Evolutionary conservation across 2,329 filamentous ascomycete species (phyloP).

Genomic region (Fusarium palustre): DNA sequence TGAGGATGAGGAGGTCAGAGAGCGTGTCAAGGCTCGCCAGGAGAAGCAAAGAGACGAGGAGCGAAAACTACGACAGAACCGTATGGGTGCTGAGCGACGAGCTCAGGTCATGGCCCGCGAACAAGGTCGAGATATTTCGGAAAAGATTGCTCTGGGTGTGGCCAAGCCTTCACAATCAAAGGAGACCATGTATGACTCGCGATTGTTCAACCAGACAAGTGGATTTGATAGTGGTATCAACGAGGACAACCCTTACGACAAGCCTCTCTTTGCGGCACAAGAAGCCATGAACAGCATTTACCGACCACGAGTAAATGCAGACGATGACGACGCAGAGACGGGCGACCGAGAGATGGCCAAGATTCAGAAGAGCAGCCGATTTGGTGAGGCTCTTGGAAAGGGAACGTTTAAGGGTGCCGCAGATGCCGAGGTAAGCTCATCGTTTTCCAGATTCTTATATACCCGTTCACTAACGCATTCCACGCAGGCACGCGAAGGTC

Average conservation of each 20-base stretch:
- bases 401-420: conserved; percentile 91
- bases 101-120: conserved; percentile 94
- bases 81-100: conserved; percentile 93
- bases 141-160: conserved; percentile 93
- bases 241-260: conserved; percentile 97
- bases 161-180: conserved; percentile 93
- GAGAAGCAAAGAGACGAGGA: conserved; percentile 87
- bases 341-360: conserved; percentile 87
- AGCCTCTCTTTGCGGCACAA: conserved; percentile 94
- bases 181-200: conserved; percentile 96
- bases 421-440: conserved; percentile 76
- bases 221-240: conserved; percentile 95
- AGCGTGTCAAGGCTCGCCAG: conserved; percentile 80
- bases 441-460: background rate
- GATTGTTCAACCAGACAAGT: conserved; percentile 92
- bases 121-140: conserved; percentile 95
- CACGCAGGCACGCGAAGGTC: conserved; percentile 79
- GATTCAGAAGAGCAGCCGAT: conserved; percentile 86
- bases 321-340: conserved; percentile 81
- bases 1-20: conserved; percentile 78
- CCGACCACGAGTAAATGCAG: conserved; percentile 78
- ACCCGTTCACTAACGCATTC: conserved; percentile 48
- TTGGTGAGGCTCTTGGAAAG: conserved; percentile 85
- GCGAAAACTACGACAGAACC: conserved; percentile 88
- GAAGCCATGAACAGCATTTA: conserved; percentile 97